Conservation (phyloP, 345 rosid genomes). For the Brassica cretica region DNA sequence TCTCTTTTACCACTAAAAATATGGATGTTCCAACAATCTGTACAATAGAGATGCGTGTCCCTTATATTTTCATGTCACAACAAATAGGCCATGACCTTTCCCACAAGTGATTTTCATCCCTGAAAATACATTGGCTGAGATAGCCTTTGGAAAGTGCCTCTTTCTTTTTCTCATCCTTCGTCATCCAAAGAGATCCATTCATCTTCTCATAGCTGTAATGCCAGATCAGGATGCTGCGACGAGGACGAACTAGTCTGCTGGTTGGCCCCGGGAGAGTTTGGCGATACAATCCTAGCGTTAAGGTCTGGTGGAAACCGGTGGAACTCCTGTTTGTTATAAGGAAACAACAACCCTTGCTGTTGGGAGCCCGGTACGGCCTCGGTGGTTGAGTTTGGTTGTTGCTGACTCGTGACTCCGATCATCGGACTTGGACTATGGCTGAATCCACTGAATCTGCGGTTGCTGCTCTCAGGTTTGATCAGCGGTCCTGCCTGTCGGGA, state of each 20-base stretch:
- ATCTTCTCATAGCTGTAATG: slow-evolving; percentile 77
- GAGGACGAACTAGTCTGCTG: slow-evolving; percentile 67
- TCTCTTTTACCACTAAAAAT: slow-evolving; percentile 25
- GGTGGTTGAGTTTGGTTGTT: slow-evolving; percentile 20
- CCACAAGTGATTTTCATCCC: slow-evolving; percentile 29
- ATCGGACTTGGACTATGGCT: slow-evolving; percentile 29
- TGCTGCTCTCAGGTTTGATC: slow-evolving; percentile 30
- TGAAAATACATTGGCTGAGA: slow-evolving; percentile 31
- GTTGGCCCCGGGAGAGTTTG: slow-evolving; percentile 63
- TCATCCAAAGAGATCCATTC: slow-evolving; percentile 26
- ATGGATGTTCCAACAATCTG: slow-evolving; percentile 39
- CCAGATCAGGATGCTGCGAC: slow-evolving; percentile 80
- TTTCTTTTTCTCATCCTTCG: slow-evolving; percentile 12
- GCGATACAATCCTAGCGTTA: slow-evolving; percentile 63
- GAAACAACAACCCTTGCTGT: slow-evolving; percentile 35
- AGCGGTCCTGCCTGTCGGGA: slow-evolving; percentile 40
- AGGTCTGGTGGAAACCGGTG: slow-evolving; percentile 57
- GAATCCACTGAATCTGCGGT: slow-evolving; percentile 33
- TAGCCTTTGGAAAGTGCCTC: slow-evolving; percentile 34
- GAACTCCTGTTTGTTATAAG: slow-evolving; percentile 46
- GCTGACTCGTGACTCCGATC: slow-evolving; percentile 38
- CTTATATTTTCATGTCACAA: slow-evolving; percentile 35
- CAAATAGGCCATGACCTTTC: slow-evolving; percentile 30
- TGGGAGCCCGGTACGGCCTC: slow-evolving; percentile 18
- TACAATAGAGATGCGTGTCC: slow-evolving; percentile 38